Base-by-base conservation (phyloP, 2,329 filamentous ascomycete species). In the Aphanoascus verrucosus region DNA sequence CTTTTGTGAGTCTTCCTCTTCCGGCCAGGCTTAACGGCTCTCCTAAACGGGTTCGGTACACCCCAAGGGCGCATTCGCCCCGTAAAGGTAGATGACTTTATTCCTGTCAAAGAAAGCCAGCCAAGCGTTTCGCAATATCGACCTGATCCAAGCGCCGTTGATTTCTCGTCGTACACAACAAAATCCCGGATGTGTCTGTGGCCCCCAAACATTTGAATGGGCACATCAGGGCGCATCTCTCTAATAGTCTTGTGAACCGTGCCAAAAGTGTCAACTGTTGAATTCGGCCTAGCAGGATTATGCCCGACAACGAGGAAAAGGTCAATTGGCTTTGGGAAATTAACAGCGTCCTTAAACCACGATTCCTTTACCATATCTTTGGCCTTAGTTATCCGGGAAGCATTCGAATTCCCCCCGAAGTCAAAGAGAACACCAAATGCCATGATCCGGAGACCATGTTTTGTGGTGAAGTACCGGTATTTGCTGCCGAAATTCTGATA, bases 101-200 rank as follows among this genome's bases (percentile, higher is more conserved):
- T 77, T 14, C 82, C 82, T 48, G 74, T 76, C 68, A 85, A 77
- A n/a, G 80, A 77, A 19, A 84, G 64, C 78, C 80, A 86, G 20
- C 82, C 82, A 0, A 85, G 70, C 1, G 82, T 85, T 67, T 86
- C 82, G 62, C 82, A 85, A 65, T 84, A 85, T 50, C 80, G 74
- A 5, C 80, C 81, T 2, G 81, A 79, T 59, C 83, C 81, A 7
- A 85, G 70, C 0, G 75, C 81, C 3, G 81, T 81, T 5, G 78
- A 76, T 59, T 74, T 76, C 53, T 79, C 74, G 61, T 86, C 82
- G 57, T 80, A 83, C 1, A 83, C 77, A 15, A 74, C 74, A 63
- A 84, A 83, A 62, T 86, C 82, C 14, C 83, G 78, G 56, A 83
- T 77, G 62, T 84, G 82, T 37, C 72, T 77, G 65, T 84, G 82